These are phyloP conservation scores for Paecilomyces formosus DNA, from an alignment of 2,329 filamentous ascomycete species.

Conservation along the genomic window DNA sequence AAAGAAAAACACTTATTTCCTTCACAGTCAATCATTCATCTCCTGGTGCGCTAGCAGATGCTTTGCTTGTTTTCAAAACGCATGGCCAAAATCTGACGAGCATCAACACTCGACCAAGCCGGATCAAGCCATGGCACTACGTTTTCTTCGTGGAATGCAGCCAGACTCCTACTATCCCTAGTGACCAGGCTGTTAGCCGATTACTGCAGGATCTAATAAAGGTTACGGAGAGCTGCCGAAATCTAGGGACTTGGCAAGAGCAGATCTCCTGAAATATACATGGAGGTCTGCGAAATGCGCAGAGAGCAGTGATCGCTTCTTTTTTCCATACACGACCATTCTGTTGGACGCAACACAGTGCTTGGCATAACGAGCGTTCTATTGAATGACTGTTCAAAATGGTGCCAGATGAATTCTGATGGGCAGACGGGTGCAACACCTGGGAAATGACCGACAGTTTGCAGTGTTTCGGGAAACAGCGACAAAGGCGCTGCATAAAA, in stretches of 20 bases:
- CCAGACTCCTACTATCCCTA: conserved; percentile 35
- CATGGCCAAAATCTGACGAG: conserved; percentile 75
- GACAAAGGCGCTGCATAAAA: neutral
- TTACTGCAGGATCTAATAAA: conserved; percentile 24
- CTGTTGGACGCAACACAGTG: neutral
- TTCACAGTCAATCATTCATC: conserved; percentile 73
- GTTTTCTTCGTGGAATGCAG: conserved; percentile 91
- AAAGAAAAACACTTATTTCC: conserved; percentile 64
- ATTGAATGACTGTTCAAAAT: neutral
- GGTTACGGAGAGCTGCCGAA: conserved; percentile 31
- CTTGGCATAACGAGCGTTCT: neutral
- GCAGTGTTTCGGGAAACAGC: neutral
- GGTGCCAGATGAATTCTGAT: neutral
- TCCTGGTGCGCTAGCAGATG: conserved; percentile 77
- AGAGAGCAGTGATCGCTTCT: neutral
- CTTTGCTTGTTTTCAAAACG: conserved; percentile 68
- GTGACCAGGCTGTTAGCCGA: conserved; percentile 19
- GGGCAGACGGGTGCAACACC: neutral
- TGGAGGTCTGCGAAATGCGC: neutral
- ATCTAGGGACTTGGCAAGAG: conserved; percentile 36
- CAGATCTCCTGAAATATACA: conserved; percentile 10
- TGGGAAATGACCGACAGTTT: neutral
- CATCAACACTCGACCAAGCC: conserved; percentile 79
- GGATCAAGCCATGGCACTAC: conserved; percentile 73
- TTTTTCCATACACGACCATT: neutral